Evolutionary conservation across 2,329 filamentous ascomycete genomes (phyloP).

Genomic region (Arachnomyces sp.): DNA sequence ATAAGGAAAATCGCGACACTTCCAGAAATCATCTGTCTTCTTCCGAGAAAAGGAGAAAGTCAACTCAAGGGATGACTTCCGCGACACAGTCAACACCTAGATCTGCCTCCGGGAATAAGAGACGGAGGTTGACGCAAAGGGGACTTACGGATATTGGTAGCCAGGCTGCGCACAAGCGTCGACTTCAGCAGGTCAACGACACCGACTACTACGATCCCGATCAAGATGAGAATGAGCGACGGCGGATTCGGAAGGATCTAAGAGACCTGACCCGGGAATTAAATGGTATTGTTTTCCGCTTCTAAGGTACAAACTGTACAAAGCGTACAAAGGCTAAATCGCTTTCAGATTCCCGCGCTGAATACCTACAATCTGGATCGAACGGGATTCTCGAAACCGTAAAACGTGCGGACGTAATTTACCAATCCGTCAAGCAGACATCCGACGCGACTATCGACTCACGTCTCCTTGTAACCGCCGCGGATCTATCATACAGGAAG

Average conservation of each 20-base stretch:
- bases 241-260: slow-evolving; percentile 60
- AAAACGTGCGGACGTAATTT: slow-evolving; percentile 56
- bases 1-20: slow-evolving; percentile 37
- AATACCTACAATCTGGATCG: slow-evolving; percentile 61
- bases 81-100: too few relatives aligned
- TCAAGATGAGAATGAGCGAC: slow-evolving; percentile 64
- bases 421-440: slow-evolving; percentile 71
- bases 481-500: slow-evolving; percentile 73
- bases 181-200: slow-evolving; percentile 22
- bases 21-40: slow-evolving; percentile 16
- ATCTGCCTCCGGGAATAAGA: slow-evolving; percentile 8
- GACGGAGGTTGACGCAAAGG: slow-evolving; percentile 10
- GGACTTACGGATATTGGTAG: not conserved
- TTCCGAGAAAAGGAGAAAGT: slow-evolving; percentile 39
- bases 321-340: not conserved
- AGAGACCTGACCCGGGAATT: slow-evolving; percentile 55
- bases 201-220: slow-evolving; percentile 64
- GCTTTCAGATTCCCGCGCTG: slow-evolving; percentile 57
- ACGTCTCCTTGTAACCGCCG: slow-evolving; percentile 70
- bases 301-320: not conserved
- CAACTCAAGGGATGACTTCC: too few relatives aligned
- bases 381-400: slow-evolving; percentile 60
- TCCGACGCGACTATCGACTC: slow-evolving; percentile 87
- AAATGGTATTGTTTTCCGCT: slow-evolving; percentile 39
- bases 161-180: slow-evolving; percentile 7